Conservation (phyloP, 371 early-diverging fungal species). For the Conidiobolus incongruus region DNA sequence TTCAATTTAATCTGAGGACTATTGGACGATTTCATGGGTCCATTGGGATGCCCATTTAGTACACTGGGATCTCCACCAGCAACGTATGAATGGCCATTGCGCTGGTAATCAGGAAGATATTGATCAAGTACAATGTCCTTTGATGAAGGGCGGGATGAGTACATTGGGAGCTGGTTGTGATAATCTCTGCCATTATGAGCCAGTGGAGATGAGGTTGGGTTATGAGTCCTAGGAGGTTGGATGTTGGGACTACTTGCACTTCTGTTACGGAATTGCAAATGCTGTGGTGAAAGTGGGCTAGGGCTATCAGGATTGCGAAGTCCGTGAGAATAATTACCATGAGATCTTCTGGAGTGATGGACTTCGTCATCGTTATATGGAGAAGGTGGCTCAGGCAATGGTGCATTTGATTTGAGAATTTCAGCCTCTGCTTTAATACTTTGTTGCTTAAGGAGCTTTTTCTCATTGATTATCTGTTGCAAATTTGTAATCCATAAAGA, state of each 20-base stretch:
- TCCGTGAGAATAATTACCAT: slow-evolving; percentile 50
- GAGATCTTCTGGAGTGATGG: slow-evolving; percentile 59
- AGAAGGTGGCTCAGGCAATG: too few species aligned
- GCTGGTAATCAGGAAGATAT: too few species aligned
- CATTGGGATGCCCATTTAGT: slow-evolving; percentile 5
- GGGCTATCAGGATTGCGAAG: not conserved
- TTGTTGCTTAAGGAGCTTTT: not conserved
- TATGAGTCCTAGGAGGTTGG: too few species aligned
- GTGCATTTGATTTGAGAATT: too few species aligned
- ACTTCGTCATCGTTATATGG: slow-evolving; percentile 42
- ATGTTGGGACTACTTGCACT: slow-evolving; percentile 45
- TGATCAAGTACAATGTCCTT: too few species aligned
- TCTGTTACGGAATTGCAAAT: slow-evolving; percentile 18
- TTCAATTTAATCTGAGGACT: slow-evolving; percentile 55
- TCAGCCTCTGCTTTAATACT: too few species aligned
- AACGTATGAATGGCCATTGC: too few species aligned
- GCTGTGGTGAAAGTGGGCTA: not conserved
- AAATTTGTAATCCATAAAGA: slow-evolving; percentile 62
- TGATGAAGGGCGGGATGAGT: too few species aligned
- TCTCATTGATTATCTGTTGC: slow-evolving; percentile 9
- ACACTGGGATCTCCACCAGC: too few species aligned
- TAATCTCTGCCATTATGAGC: too few species aligned
- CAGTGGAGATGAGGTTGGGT: too few species aligned
- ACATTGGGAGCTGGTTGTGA: too few species aligned
- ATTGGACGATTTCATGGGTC: slow-evolving; percentile 1